A percentile compares a stretch with the other conserved stretches of the same genome.
Conservation (phyloP, 1,139 yeast species). For the Kodamaea fungicola region DNA sequence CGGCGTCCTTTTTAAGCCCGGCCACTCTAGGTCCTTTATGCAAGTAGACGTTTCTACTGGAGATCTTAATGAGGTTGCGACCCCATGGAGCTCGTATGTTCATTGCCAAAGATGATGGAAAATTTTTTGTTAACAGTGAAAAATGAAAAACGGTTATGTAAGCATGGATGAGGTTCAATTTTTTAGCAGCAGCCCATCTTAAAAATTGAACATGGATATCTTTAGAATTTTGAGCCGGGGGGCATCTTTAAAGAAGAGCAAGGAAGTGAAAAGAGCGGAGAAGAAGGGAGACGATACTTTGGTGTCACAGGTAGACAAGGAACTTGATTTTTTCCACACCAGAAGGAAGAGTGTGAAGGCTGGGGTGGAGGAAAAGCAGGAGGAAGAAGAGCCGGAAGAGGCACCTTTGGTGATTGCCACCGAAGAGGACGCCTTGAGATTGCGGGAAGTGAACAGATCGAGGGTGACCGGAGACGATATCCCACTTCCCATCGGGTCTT, state of each 20-base stretch:
- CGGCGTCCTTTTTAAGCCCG: slow-evolving; percentile 78
- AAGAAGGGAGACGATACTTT: slow-evolving; percentile 33
- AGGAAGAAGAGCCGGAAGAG: slow-evolving; percentile 16
- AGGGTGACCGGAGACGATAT: slow-evolving; percentile 75
- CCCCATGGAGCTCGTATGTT: slow-evolving; percentile 1
- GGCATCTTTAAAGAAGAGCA: slow-evolving; percentile 65
- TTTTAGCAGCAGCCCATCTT: too few relatives aligned
- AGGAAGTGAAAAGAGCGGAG: slow-evolving; percentile 25
- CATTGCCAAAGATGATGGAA: neutral
- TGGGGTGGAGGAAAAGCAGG: slow-evolving; percentile 14
- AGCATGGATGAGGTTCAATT: too few relatives aligned
- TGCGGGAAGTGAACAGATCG: slow-evolving; percentile 54
- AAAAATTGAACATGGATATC: slow-evolving; percentile 63
- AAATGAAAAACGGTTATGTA: too few relatives aligned
- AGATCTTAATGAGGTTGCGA: neutral
- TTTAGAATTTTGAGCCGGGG: slow-evolving; percentile 84
- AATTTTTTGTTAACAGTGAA: too few relatives aligned
- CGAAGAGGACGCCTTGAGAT: slow-evolving; percentile 52
- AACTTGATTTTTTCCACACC: slow-evolving; percentile 69
- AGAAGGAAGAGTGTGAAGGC: slow-evolving; percentile 26
- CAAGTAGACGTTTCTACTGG: slow-evolving; percentile 21
- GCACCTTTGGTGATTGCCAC: slow-evolving; percentile 48
- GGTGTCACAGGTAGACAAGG: slow-evolving; percentile 52
- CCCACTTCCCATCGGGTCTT: slow-evolving; percentile 86
- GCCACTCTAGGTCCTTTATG: slow-evolving; percentile 63